Base-by-base conservation (phyloP, 805 yeast species). In the Lipomyces sp. region DNA sequence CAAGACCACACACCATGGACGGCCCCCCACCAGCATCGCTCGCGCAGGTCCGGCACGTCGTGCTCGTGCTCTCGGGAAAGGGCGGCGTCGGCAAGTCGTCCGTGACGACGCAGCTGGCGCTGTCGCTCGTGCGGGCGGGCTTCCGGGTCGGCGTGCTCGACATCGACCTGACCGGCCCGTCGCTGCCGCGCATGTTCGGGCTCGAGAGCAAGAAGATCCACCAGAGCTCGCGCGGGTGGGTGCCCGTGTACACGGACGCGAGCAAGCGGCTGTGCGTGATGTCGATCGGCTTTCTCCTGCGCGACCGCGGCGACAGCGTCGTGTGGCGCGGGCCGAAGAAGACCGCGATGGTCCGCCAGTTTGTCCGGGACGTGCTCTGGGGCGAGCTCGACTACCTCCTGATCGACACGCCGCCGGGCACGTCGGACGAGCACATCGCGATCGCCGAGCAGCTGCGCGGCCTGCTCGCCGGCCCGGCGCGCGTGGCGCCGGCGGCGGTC, bases 321-420 rank as follows among this genome's bases (percentile, higher is more conserved):
- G 97, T 93, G 8, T 93, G 99, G 99, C 75, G 98, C 64, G 99
- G 99, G 0, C 98, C 99, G 2, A 89, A 91, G 69, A 93, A 95
- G 65, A 90, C 97, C 0, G 96, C 97, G 13, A 93, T 93, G 98
- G 86, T 93, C 33, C 78, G 90, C 55, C 99, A 93, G 70, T 91
- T 93, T 65, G 73, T 95, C 37, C 79, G 80, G 54, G 98, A 93
- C 65, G 96, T 91, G 1, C 79, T 79, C 26, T 93, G 99, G 99
- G 96, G 88, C 0, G 77, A 75, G 18, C 71, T 77, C 24, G 80
- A 87, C 49, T 91, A 86, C 64, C 69, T 91, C 49, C 70, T 93
- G 29, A 89, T 93, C 4, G 99, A 93, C 66, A 93, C 99, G 0
- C 99, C 99, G 0, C 99, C 99, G 0, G 99, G 99, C 0, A 93